Base-by-base conservation (phyloP, 257 asterid genomes). In the Solanum ossicruentum region DNA sequence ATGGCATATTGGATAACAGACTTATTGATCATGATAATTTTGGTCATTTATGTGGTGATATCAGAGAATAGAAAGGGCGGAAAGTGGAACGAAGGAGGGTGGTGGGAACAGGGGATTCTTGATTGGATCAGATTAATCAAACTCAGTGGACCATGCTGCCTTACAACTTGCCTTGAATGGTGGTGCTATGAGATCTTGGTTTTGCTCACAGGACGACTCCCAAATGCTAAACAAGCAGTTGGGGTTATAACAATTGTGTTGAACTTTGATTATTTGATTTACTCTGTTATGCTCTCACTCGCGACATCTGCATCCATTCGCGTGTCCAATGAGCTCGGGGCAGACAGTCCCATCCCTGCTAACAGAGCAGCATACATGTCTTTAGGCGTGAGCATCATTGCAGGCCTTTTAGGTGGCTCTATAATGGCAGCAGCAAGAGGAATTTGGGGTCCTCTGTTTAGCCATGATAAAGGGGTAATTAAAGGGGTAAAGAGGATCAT, bases 131-230 rank as follows among this genome's bases (percentile, higher is more conserved):
- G 85, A 10, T 72, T 93, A 47, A 60, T 96, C 11, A 92, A 86
- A 85, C 92, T 96, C 11, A 71, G 88, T 0, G 96, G 95, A 10
- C 92, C 98, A 3, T 95, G 98, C 72, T 96, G 98, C 87, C 88
- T 96, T 52, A 93, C 98, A 5, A 92, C 96, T 3, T 96, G 98
- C 83, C 97, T 96, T 1, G 99, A 95, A 63, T 96, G 98, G 98
- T 95, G 98, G 99, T 96, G 99, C 87, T 93, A 90, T 28, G 98
- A 95, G 92, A 90, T 93, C 21, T 78, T 95, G 41, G 91, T 95
- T 75, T 85, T 95, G 57, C 92, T 96, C 2, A 83, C 97, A 0
- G 98, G 98, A 6, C 92, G 91, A 23, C 93, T 96, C 7, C 88
- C 89, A 0, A 85, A 89, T 49, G 90, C 99, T 0, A 85, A 87